Evolutionary conservation across 768 basidiomycete genomes (phyloP), one percentile per base, ranked within the genome.

Genomic region (Boletus rubroflammeus): DNA sequence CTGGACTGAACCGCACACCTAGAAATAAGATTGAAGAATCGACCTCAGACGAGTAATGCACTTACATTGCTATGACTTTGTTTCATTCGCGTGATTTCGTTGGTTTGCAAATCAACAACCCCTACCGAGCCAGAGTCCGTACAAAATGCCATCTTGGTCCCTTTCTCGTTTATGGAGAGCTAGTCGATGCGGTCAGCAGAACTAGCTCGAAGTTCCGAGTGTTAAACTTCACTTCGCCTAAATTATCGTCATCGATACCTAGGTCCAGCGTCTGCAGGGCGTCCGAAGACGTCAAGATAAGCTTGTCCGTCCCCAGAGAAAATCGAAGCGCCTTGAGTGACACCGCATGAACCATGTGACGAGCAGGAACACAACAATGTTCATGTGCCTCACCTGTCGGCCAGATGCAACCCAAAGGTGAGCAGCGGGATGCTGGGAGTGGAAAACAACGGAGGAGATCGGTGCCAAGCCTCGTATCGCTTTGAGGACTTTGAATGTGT

Each of bases 121-220:
- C 90, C 89, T 13, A 90, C 85, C 15, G 63, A 59, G 0, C 90
- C 90, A 19, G 80, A 79, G 67, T 93, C 91, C 29, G 79, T 77
- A 55, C 82, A 81, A 67, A 88, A 90, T 5, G 86, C 88, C 40
- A 92, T 64, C 47, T 58, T 62, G 59, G 67, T 81, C 62, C 61
- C 75, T 75, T 80, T 79, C 28, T 65, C 59, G 69, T 82, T 85
- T 59, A 90, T 62, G 55, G 76, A 76, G 64, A 91, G 80, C 89
- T 92, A 69, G 67, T 75, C 79, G 69, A 74, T 66, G 38, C 5
- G 10, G 21, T 63, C 61, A 65, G 65, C 58, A 76, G 55, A 73
- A 44, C n/a, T 49, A 38, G 38, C 48, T 38, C 54, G 43, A 32
- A 50, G 14, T 15, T 32, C 10, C 10, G n/a, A 21, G 57, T 34